These are phyloP conservation scores for Capsicum pubescens DNA, from an alignment of 257 asterid genomes.

Conservation along the genomic window DNA sequence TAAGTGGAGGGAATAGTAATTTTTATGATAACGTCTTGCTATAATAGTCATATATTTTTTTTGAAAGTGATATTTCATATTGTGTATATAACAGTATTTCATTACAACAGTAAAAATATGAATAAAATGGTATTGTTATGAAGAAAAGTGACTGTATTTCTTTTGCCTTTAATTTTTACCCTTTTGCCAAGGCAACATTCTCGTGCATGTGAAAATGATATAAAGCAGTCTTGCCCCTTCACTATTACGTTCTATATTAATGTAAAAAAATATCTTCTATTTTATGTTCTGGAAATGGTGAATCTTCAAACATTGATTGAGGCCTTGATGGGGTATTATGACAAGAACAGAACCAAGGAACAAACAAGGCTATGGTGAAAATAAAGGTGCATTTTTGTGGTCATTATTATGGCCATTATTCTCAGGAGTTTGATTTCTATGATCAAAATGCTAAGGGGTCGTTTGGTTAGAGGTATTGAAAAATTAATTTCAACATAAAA, in stretches of 20 bases:
- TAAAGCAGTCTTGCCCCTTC: neutral
- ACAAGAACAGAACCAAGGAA: slow-evolving; percentile 27
- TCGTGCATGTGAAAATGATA: slow-evolving; percentile 22
- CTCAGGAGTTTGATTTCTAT: neutral
- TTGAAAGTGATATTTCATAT: too few species aligned
- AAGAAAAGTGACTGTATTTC: neutral
- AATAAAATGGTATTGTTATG: neutral
- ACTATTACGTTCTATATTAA: neutral
- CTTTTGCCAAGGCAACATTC: slow-evolving; percentile 8
- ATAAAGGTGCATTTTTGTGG: slow-evolving; percentile 5
- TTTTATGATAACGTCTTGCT: too few species aligned
- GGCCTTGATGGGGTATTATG: slow-evolving; percentile 22
- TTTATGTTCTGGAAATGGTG: slow-evolving; percentile 25
- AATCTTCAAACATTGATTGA: neutral
- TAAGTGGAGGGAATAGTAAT: too few species aligned
- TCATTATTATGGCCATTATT: slow-evolving; percentile 3
- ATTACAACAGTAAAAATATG: neutral
- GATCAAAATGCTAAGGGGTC: neutral
- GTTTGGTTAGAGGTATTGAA: neutral
- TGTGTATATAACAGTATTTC: neutral
- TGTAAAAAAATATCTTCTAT: neutral
- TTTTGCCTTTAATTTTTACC: neutral
- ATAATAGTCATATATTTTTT: too few species aligned
- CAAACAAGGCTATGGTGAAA: slow-evolving; percentile 25
- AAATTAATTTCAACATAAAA: too few species aligned